phyloP scores from a whole-genome alignment of 352 stramenopile genomes.

The Plasmopara muralis region DNA sequence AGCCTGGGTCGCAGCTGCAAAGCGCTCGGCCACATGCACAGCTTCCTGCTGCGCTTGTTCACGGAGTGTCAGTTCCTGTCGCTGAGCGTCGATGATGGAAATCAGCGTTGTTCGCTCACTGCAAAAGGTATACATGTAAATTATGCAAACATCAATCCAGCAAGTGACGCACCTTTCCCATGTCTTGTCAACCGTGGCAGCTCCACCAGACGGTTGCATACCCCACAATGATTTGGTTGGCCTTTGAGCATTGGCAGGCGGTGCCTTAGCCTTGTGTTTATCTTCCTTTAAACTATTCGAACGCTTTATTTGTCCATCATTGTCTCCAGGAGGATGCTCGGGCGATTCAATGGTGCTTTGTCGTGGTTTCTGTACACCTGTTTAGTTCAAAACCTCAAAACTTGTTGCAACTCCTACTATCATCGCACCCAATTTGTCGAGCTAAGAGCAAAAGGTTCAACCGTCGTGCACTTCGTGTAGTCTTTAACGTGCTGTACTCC shows the following conservation, averaged over 20 bases:
- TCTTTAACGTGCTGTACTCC: constrained; percentile 37
- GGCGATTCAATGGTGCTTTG: constrained; percentile 19
- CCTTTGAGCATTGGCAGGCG: not conserved
- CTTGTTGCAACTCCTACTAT: not conserved
- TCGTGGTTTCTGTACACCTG: constrained; percentile 16
- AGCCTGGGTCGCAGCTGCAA: constrained; percentile 39
- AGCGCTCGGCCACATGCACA: constrained; percentile 13
- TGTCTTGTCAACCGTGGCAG: not conserved
- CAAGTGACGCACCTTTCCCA: constrained; percentile 33
- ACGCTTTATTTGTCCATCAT: constrained; percentile 5
- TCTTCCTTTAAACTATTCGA: not conserved
- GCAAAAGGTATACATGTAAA: not conserved
- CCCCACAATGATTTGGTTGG: constrained; percentile 5
- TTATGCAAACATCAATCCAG: not conserved
- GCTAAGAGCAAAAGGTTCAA: constrained; percentile 56
- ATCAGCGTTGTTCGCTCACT: constrained; percentile 55
- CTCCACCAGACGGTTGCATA: constrained; percentile 5
- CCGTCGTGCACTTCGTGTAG: constrained; percentile 42
- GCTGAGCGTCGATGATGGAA: constrained; percentile 55
- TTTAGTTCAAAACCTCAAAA: not conserved
- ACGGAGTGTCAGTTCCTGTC: constrained; percentile 44
- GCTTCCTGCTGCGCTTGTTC: constrained; percentile 19
- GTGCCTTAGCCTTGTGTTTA: constrained; percentile 13
- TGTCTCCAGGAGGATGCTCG: not conserved
- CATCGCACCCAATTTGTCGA: constrained; percentile 41